Evolutionary conservation across 345 rosid species (phyloP).

Genomic region (Eucalyptus brandiana): DNA sequence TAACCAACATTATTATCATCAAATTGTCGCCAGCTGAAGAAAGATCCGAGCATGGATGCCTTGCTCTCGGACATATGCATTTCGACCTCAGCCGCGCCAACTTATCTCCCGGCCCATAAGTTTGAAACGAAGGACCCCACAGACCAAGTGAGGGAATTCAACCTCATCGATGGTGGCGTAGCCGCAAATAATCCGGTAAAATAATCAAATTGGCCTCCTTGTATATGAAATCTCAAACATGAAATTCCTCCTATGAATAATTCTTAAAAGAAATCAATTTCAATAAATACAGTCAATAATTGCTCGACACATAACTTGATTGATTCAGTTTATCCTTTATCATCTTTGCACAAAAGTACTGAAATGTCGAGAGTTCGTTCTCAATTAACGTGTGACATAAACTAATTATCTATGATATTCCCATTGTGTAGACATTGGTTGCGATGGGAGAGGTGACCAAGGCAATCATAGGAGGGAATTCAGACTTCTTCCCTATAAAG

Average conservation of each 20-base stretch:
- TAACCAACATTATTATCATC: neutral
- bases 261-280: neutral
- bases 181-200: constrained; percentile 51
- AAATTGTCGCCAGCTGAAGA: neutral
- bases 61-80: constrained; percentile 40
- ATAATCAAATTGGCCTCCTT: neutral
- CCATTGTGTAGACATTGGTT: constrained; percentile 3
- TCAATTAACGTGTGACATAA: neutral
- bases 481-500: constrained; percentile 24
- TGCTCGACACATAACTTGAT: neutral
- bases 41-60: constrained; percentile 14
- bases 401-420: neutral
- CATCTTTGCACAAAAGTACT: neutral
- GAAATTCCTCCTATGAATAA: neutral
- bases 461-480: constrained; percentile 11
- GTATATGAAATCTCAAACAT: neutral
- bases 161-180: constrained; percentile 37
- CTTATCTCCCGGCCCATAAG: constrained; percentile 31
- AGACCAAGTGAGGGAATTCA: constrained; percentile 13
- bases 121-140: constrained; percentile 9
- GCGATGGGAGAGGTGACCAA: constrained; percentile 33
- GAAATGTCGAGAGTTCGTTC: neutral
- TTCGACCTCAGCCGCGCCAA: constrained; percentile 52
- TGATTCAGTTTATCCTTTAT: neutral
- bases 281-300: neutral